phyloP scores from a whole-genome alignment of 2,329 filamentous ascomycete species.

The Didymella lethalis region DNA sequence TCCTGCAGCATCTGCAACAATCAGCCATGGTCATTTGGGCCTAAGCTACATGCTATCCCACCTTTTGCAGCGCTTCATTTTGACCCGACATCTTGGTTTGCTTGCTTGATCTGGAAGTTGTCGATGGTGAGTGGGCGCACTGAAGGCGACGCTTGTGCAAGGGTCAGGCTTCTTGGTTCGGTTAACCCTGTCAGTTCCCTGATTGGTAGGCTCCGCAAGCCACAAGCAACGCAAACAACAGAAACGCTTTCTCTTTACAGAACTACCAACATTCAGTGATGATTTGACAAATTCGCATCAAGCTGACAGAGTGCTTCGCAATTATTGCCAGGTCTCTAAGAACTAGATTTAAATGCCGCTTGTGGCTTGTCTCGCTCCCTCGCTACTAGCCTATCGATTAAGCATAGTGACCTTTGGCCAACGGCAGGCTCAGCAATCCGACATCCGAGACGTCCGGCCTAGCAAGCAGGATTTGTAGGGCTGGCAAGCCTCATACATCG shows the following conservation, averaged over 20 bases:
- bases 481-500: slow-evolving; percentile 4
- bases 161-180: slow-evolving; percentile 37
- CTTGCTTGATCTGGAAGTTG: slow-evolving; percentile 23
- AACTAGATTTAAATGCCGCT: background rate
- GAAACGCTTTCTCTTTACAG: background rate
- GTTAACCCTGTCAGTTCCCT: slow-evolving; percentile 22
- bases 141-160: slow-evolving; percentile 22
- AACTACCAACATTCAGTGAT: background rate
- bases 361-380: slow-evolving; percentile 1
- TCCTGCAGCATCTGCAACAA: slow-evolving; percentile 79
- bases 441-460: slow-evolving; percentile 28
- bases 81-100: slow-evolving; percentile 80
- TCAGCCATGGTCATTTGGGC: background rate
- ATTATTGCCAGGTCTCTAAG: background rate
- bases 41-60: slow-evolving; percentile 50
- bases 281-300: background rate
- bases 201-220: slow-evolving; percentile 28
- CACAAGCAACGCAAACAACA: slow-evolving; percentile 20
- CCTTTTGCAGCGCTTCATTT: slow-evolving; percentile 94
- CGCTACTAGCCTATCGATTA: slow-evolving; percentile 18
- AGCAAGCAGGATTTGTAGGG: slow-evolving; percentile 22
- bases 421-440: slow-evolving; percentile 25
- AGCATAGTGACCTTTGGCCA: slow-evolving; percentile 21
- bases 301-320: background rate
- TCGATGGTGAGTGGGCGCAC: slow-evolving; percentile 20